Evolutionary conservation across 2,329 filamentous ascomycete species (phyloP), one percentile per base, ranked within the genome.

Genomic region (Sordariomycetes sp.): DNA sequence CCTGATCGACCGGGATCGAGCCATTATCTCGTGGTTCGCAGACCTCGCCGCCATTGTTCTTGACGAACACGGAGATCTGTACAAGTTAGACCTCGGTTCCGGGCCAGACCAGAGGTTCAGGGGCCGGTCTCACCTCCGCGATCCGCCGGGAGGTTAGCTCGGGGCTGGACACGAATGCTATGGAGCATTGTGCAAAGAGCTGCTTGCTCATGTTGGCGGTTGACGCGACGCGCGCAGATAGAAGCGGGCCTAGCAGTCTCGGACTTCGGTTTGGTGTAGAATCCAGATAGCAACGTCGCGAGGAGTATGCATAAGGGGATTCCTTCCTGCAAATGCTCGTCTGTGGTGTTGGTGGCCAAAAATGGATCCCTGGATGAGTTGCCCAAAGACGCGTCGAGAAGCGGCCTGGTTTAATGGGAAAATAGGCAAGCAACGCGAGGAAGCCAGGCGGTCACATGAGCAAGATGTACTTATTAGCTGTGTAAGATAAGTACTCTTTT

Each of bases 21-120:
- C 78, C 79, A 63, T 81, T 72, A 60, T 74, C 71, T 60, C 73
- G 71, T 14, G 74, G 74, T 53, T 77, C 71, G 61, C 79, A 68
- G 2, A 82, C 71, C 37, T 72, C 66, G 59, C 76, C 81, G 62
- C 80, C 81, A 72, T 81, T 75, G 14, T 78, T 74, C 59, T 69
- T 62, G 35, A 80, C 69, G 1, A 74, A 71, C 1, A 64, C 63
- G 6, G 76, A 72, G 12, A 80, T 64, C 76, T 80, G 54, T 43
- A 43, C 48, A 37, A 22, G 28, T 37, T 12, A 37, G 22, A 50
- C 50, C 18, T 43, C 37, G 6, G 24, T 11, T 34, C 18, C 16
- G 32, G 18, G 11, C n/a, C 7, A 4, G 53, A 24, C 2, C 6
- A 22, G 12, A n/a, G 3, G 12, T 20, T 11, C 12, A n/a, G 1